Base-by-base conservation (phyloP, 1,284 basidiomycete species). In the Malassezia pachydermatis region DNA sequence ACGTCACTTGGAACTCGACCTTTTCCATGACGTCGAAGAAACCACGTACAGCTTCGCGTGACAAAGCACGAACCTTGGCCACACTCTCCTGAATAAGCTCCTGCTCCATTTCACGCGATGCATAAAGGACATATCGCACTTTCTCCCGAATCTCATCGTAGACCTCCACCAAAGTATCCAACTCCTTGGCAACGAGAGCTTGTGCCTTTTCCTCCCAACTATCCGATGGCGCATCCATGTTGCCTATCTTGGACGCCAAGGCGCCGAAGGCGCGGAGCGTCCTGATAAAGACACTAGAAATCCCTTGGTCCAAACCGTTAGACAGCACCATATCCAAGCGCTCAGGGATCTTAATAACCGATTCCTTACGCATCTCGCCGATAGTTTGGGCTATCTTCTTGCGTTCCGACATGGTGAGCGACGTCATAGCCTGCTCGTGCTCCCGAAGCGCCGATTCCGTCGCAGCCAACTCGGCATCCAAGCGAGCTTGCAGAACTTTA, bases 1-100 rank as follows among this genome's bases (percentile, higher is more conserved):
- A 57, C 40, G 61, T 69, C 8, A 30, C 51, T 11, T 58, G 42
- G 42, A 69, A 70, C 45, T 66, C 65, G 46, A 55, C 58, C 9
- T 56, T 44, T 20, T 54, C 48, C 63, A 70, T 67, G 22, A 63
- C 48, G 14, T 49, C 46, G 47, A 58, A 57, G 43, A 59, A 67
- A 4, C 49, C 54, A n/a, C 54, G 41, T 29, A 55, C 48, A 24
- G 62, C 63, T 22, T 59, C 51, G 1, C 24, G 41, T 19, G 57
- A 50, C 33, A 55, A 67, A n/a, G 55, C 45, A 3, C 58, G 58
- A 27, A 70, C 56, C 22, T 62, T 56, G 29, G 49, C 51, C 20
- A 57, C 51, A 33, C 58, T 54, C 7, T 60, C 51, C 36, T 66
- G 56, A 41, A 65, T 49, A 4, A 60, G 41, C 17, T 55, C 45